These are phyloP conservation scores for Atalantia buxifolia DNA, from an alignment of 345 rosid genomes.

Conservation along the genomic window DNA sequence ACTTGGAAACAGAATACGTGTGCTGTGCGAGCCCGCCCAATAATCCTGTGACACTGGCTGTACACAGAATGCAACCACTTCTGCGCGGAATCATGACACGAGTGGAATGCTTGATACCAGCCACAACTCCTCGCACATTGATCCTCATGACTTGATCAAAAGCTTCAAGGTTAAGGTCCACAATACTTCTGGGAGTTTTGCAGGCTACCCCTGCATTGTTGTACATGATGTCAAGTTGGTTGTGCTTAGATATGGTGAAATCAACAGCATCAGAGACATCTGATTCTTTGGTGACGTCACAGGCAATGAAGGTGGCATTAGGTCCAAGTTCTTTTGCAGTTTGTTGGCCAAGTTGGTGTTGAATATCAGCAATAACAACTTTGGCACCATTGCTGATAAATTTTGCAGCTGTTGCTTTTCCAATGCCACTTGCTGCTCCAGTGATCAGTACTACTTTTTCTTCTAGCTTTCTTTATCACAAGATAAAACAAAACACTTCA, in stretches of 20 bases:
- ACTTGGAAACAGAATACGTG: constrained; percentile 60
- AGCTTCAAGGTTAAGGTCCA: constrained; percentile 58
- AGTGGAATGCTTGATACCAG: constrained; percentile 73
- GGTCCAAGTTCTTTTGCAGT: constrained; percentile 62
- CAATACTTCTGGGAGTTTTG: constrained; percentile 51
- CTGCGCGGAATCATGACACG: constrained; percentile 73
- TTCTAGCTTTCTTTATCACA: constrained; percentile 53
- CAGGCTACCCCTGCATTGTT: constrained; percentile 83
- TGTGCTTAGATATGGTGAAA: constrained; percentile 45
- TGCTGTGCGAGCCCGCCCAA: constrained; percentile 74
- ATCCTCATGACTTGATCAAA: constrained; percentile 63
- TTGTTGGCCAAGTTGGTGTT: constrained; percentile 47
- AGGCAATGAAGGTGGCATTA: constrained; percentile 44
- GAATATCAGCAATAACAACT: constrained; percentile 76
- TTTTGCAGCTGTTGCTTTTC: constrained; percentile 66
- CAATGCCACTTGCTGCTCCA: constrained; percentile 90
- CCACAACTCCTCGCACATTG: constrained; percentile 71
- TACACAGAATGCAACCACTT: constrained; percentile 68
- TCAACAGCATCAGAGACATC: constrained; percentile 66
- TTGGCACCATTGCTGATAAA: constrained; percentile 75
- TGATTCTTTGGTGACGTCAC: constrained; percentile 76
- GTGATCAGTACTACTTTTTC: constrained; percentile 84
- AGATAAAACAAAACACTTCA: neutral
- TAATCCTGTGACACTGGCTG: constrained; percentile 66
- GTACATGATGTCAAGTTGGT: constrained; percentile 72